Conservation (phyloP, 192 early-diverging fungal species). For the Neocallimastix lanati region DNA sequence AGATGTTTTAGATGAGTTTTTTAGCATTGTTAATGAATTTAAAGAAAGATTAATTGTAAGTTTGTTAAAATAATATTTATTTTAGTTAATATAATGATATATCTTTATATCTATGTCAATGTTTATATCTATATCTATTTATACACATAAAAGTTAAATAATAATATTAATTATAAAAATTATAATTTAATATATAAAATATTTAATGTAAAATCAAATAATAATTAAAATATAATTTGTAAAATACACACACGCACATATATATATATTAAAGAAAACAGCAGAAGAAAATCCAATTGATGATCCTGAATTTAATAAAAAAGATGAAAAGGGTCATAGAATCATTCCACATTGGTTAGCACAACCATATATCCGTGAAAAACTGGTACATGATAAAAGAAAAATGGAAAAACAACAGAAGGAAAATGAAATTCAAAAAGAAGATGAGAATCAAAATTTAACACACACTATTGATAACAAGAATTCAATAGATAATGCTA, state of each 20-base stretch:
- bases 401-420: neutral
- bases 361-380: slow-evolving; percentile 43
- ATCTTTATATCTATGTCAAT: too few relatives aligned
- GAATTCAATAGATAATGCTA: neutral
- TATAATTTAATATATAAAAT: too few relatives aligned
- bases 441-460: too few relatives aligned
- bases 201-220: too few relatives aligned
- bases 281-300: slow-evolving; percentile 3
- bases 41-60: slow-evolving; percentile 29
- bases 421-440: neutral
- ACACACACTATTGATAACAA: too few relatives aligned
- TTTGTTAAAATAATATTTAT: too few relatives aligned
- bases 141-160: too few relatives aligned
- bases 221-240: too few relatives aligned
- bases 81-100: too few relatives aligned
- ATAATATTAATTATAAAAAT: too few relatives aligned
- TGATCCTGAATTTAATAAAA: slow-evolving; percentile 12
- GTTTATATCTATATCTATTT: too few relatives aligned
- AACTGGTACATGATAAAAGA: neutral
- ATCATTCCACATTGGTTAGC: slow-evolving; percentile 44
- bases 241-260: slow-evolving; percentile 1
- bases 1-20: slow-evolving; percentile 34
- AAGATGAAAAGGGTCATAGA: slow-evolving; percentile 29
- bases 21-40: slow-evolving; percentile 29
- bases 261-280: slow-evolving; percentile 1